Conservation (phyloP, 441 rosid genomes). For the Gossypium lobatum region DNA sequence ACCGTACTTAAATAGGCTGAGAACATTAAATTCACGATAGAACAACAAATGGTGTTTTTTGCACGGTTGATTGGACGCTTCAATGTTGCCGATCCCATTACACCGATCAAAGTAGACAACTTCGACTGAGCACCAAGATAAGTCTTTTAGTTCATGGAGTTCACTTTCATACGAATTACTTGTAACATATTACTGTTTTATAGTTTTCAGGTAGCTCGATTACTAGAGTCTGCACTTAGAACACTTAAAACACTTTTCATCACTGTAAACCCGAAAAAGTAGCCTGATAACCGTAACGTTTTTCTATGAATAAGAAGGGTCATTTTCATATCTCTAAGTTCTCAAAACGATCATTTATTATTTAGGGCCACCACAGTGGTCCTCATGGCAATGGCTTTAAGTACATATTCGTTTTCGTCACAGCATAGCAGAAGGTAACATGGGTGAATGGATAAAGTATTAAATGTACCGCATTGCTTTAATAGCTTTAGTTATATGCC, state of each 20-base stretch:
- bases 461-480: neutral
- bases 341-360: neutral
- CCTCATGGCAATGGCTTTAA: neutral
- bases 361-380: neutral
- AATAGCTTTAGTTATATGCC: neutral
- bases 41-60: slow-evolving; percentile 81
- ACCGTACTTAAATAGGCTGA: slow-evolving; percentile 50
- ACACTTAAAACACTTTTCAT: neutral
- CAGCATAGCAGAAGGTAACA: neutral
- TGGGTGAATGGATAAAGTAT: neutral
- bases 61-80: slow-evolving; percentile 64
- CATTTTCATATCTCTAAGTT: neutral
- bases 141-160: neutral
- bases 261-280: neutral
- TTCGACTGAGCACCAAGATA: slow-evolving; percentile 32
- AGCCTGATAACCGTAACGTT: neutral
- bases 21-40: slow-evolving; percentile 81
- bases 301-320: neutral
- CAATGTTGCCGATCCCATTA: slow-evolving; percentile 62
- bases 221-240: neutral
- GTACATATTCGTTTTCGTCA: neutral
- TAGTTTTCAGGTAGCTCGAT: neutral
- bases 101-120: slow-evolving; percentile 65
- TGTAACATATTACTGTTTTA: neutral
- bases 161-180: neutral